phyloP scores from a whole-genome alignment of 2,329 filamentous ascomycete species.

The Epichloe uncinata region DNA sequence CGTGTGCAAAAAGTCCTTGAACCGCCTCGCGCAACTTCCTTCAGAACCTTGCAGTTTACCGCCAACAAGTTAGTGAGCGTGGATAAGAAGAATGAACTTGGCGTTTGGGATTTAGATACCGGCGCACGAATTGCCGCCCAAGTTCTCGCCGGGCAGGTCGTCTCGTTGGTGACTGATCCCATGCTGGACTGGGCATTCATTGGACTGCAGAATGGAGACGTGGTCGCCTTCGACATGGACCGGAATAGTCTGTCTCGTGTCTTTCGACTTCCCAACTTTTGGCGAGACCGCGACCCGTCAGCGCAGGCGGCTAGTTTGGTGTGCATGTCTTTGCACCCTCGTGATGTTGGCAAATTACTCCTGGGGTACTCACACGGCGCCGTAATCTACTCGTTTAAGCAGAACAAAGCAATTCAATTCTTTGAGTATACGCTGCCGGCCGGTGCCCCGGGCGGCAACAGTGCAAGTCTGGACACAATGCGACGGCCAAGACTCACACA shows the following conservation, averaged over 20 bases:
- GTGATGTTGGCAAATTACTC: conserved; percentile 81
- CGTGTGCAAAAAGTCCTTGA: conserved; percentile 65
- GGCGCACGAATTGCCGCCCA: conserved; percentile 55
- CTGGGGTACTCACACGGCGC: conserved; percentile 86
- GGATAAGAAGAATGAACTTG: conserved; percentile 75
- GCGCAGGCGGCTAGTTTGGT: conserved; percentile 51
- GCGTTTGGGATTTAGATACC: conserved; percentile 66
- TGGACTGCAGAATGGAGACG: conserved; percentile 68
- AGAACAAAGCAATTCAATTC: conserved; percentile 63
- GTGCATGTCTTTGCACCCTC: conserved; percentile 71
- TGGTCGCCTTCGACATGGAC: conserved; percentile 89
- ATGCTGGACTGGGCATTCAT: conserved; percentile 89
- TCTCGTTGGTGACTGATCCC: conserved; percentile 66
- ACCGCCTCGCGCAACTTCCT: conserved; percentile 58
- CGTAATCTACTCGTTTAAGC: conserved; percentile 88
- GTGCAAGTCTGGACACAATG: conserved; percentile 43
- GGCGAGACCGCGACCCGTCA: conserved; percentile 59
- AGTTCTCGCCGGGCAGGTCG: conserved; percentile 64
- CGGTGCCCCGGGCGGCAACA: conserved; percentile 75
- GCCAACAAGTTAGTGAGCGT: conserved; percentile 74
- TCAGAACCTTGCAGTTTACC: conserved; percentile 70
- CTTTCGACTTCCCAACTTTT: conserved; percentile 79
- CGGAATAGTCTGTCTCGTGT: conserved; percentile 54
- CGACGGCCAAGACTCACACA: conserved; percentile 67
- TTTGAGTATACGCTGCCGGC: conserved; percentile 72